Evolutionary conservation across 768 basidiomycete genomes (phyloP).

Genomic region (Tricholoma furcatifolium): DNA sequence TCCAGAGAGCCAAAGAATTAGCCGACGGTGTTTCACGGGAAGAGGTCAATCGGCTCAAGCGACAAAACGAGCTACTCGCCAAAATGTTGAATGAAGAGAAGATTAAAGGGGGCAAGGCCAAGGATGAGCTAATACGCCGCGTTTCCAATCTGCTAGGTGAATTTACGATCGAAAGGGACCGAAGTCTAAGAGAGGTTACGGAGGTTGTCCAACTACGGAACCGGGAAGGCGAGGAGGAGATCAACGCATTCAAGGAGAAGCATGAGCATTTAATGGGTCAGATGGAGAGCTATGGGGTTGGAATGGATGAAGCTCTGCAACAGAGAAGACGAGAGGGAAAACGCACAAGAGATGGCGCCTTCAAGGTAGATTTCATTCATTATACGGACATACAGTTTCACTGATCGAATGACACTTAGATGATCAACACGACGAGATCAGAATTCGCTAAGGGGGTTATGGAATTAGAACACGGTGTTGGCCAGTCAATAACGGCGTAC

Average conservation of each 20-base stretch:
- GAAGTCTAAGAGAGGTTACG: slow-evolving; percentile 59
- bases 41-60: slow-evolving; percentile 61
- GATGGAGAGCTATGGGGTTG: slow-evolving; percentile 38
- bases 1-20: slow-evolving; percentile 48
- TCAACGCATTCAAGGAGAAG: slow-evolving; percentile 45
- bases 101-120: slow-evolving; percentile 61
- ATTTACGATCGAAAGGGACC: slow-evolving; percentile 69
- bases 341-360: slow-evolving; percentile 52
- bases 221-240: slow-evolving; percentile 46
- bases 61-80: slow-evolving; percentile 67
- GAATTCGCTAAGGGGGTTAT: slow-evolving; percentile 40
- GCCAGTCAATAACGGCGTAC: slow-evolving; percentile 49
- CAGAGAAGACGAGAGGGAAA: slow-evolving; percentile 50
- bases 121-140: slow-evolving; percentile 72
- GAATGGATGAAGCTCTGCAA: slow-evolving; percentile 40
- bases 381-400: background rate
- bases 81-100: slow-evolving; percentile 67
- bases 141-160: slow-evolving; percentile 71
- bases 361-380: slow-evolving; percentile 45
- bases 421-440: slow-evolving; percentile 35
- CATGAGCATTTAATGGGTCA: slow-evolving; percentile 47
- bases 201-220: slow-evolving; percentile 55
- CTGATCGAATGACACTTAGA: slow-evolving; percentile 30
- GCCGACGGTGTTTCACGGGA: slow-evolving; percentile 43
- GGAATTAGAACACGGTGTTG: slow-evolving; percentile 42